Conservation (phyloP, 129 eudicot genomes). For the Apium graveolens region DNA sequence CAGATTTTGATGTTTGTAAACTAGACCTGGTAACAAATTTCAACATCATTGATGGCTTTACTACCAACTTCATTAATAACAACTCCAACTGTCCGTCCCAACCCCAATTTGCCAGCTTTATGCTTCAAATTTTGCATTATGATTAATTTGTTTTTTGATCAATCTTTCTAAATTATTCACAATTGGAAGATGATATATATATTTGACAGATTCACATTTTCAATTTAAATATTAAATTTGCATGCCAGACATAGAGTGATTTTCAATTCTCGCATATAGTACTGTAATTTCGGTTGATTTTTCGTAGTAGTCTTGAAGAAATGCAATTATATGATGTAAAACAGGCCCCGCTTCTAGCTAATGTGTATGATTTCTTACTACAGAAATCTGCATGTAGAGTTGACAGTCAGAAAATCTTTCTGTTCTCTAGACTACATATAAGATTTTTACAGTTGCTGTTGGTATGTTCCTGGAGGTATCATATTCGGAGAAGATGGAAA, state of each 20-base stretch:
- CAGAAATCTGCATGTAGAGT: too few species aligned
- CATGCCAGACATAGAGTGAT: neutral
- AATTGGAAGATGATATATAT: neutral
- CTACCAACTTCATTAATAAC: constrained; percentile 7
- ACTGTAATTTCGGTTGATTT: neutral
- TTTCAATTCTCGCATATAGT: too few species aligned
- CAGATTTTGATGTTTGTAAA: neutral
- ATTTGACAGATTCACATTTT: neutral
- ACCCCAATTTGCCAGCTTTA: neutral
- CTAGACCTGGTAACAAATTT: neutral
- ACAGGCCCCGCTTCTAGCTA: too few species aligned
- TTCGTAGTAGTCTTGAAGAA: too few species aligned
- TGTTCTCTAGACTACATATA: too few species aligned
- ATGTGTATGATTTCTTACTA: too few species aligned
- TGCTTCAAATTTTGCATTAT: neutral
- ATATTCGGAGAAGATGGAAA: neutral
- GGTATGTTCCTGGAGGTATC: neutral
- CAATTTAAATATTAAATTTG: neutral
- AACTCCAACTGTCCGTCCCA: neutral
- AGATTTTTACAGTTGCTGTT: neutral
- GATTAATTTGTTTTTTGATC: neutral
- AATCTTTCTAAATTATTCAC: neutral
- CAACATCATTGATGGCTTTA: neutral
- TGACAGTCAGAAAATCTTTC: too few species aligned
- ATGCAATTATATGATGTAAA: too few species aligned